Conservation (phyloP, 1,284 basidiomycete species). For the Moniliella sp. region DNA sequence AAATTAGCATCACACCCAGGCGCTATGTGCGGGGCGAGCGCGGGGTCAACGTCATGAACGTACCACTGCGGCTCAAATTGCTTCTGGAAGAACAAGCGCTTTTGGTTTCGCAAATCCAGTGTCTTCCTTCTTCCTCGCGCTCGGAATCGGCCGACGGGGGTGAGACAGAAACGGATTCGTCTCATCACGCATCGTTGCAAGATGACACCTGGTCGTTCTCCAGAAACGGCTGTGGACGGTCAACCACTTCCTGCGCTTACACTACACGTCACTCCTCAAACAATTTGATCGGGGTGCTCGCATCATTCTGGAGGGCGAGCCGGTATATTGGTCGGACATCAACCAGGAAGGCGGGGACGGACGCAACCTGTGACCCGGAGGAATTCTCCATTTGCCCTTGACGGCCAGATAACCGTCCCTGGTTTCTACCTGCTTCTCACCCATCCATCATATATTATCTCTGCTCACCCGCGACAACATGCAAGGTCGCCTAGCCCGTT, state of each 20-base stretch:
- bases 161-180: neutral
- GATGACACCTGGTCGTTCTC: neutral
- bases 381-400: constrained; percentile 13
- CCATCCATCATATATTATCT: no score
- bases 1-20: constrained; percentile 50
- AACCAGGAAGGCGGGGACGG: constrained; percentile 42
- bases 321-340: constrained; percentile 59
- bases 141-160: neutral
- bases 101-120: neutral
- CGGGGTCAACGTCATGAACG: constrained; percentile 38
- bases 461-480: no score
- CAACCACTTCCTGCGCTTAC: neutral
- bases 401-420: constrained; percentile 8
- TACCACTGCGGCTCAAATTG: neutral
- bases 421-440: neutral
- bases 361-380: constrained; percentile 19
- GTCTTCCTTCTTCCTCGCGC: neutral
- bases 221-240: neutral
- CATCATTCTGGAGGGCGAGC: constrained; percentile 44
- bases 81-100: neutral
- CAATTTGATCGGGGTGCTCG: constrained; percentile 2
- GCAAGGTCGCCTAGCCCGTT: no score
- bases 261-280: neutral
- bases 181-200: neutral
- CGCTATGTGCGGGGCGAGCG: constrained; percentile 49